Evolutionary conservation across 2,329 filamentous ascomycete genomes (phyloP).

Genomic region (Zasmidium angulare): DNA sequence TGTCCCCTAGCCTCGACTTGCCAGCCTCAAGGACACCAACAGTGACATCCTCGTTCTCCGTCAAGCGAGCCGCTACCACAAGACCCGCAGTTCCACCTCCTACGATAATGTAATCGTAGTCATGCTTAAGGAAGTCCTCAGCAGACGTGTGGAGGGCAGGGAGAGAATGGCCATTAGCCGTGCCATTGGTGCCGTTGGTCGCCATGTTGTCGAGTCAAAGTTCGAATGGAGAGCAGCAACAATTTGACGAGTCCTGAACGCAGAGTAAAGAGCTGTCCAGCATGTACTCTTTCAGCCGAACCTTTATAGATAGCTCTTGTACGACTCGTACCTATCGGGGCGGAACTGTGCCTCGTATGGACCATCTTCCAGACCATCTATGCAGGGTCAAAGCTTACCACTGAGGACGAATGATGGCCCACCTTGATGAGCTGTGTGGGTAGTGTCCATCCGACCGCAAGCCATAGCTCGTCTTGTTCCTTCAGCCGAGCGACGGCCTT

Average conservation of each 20-base stretch:
- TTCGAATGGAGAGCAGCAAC: neutral
- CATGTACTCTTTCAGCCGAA: no score
- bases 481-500: neutral
- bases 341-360: neutral
- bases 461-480: neutral
- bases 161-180: conserved; percentile 16
- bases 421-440: neutral
- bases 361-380: neutral
- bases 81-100: conserved; percentile 36
- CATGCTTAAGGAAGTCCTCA: conserved; percentile 28
- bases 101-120: conserved; percentile 32
- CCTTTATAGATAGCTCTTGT: neutral
- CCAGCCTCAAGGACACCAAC: conserved; percentile 37
- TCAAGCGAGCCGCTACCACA: conserved; percentile 31
- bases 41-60: conserved; percentile 32
- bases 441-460: neutral
- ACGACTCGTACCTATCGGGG: no score
- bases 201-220: conserved; percentile 14
- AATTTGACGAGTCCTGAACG: neutral
- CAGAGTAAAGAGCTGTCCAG: neutral
- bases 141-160: conserved; percentile 27
- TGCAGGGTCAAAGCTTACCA: neutral
- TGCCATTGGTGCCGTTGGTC: conserved; percentile 22
- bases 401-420: neutral
- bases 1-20: conserved; percentile 25